Evolutionary conservation across 805 yeast genomes (phyloP), one percentile per base, ranked within the genome.

Genomic region (Sugiyamaella smithiae): DNA sequence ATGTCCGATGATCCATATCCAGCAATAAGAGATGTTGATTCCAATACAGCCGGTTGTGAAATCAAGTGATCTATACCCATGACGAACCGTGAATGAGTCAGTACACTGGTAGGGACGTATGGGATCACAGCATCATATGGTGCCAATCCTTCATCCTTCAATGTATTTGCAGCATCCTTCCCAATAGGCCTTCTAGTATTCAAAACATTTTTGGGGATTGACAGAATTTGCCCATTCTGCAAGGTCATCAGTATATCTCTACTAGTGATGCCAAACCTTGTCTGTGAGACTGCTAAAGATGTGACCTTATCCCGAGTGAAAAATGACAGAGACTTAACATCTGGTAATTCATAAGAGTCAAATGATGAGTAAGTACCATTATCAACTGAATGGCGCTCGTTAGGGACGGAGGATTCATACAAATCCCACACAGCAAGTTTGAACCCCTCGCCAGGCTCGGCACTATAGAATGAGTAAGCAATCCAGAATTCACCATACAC

Each of bases 401-500:
- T 75, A 19, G 85, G 79, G 3, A 60, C 64, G 11, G 71, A 60
- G 1, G 88, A 81, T 59, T 88, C 95, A 65, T 80, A 93, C 33
- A 93, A 65, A 63, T 93, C 97, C 58, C 88, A 70, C 2, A 85
- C 88, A 12, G 75, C 80, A 11, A 93, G 60, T 57, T 82, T 77
- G 43, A 78, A 76, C 26, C 77, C 77, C 2, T 79, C 74, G 17
- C 71, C 63, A 8, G 83, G 82, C 14, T 52, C 56, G 3, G 40
- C 48, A 48, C 82, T 75, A 60, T 74, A 78, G 57, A 80, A 83
- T 0, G 90, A 71, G 60, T 85, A 84, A 8, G 87, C 73, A 14
- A 88, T 70, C 86, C 93, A 91, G 66, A 90, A 81, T 62, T 91
- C 98, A 43, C 88, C 93, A 64, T 81, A 76, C 0, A 81, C 71